Base-by-base conservation (phyloP, 2,329 filamentous ascomycete species). In the Madurella fahalii region DNA sequence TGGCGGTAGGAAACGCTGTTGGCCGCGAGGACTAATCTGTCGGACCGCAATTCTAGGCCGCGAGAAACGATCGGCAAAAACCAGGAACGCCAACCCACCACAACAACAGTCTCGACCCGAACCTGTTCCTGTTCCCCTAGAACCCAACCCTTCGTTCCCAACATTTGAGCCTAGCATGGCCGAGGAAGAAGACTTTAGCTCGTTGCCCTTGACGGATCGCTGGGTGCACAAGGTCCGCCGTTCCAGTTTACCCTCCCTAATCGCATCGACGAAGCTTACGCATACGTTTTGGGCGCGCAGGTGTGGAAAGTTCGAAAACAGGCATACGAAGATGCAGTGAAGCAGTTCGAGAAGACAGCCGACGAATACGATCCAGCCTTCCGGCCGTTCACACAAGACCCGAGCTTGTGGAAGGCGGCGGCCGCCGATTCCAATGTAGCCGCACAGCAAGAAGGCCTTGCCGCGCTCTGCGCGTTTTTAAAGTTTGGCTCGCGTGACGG, bases 301-400 rank as follows among this genome's bases (percentile, higher is more conserved):
- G 83, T 89, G 67, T 99, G 94, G 94, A 99, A 99, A 80, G 92
- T 95, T 41, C 84, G 94, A 67, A 99, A 99, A 75, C 85, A 84
- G 68, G 94, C 86, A 50, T 99, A 97, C 69, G 94, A 99, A 78
- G 90, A 94, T 63, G 92, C 90, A 17, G 83, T 87, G 40, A 92
- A 94, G 71, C 83, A 86, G 63, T 97, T 99, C 71, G 86, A 91
- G 68, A 77, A 83, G 55, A 90, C 92, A 5, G 86, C 90, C 58
- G 87, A 92, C 72, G 93, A 97, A 69, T 82, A 85, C 63, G 89
- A 95, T 68, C 85, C 91, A 12, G 86, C 86, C 37, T 96, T 99
- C 65, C 82, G 85, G 63, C 90, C 93, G 1, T 99, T 97, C 67
- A 74, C 94, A 58, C 84, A 88, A 68, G 94, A 99, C 63, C 79